Percentiles rank a stretch among this genome's conserved stretches.
Evolutionary conservation across 768 basidiomycete genomes (phyloP).

Genomic region (Galerina sulciceps): DNA sequence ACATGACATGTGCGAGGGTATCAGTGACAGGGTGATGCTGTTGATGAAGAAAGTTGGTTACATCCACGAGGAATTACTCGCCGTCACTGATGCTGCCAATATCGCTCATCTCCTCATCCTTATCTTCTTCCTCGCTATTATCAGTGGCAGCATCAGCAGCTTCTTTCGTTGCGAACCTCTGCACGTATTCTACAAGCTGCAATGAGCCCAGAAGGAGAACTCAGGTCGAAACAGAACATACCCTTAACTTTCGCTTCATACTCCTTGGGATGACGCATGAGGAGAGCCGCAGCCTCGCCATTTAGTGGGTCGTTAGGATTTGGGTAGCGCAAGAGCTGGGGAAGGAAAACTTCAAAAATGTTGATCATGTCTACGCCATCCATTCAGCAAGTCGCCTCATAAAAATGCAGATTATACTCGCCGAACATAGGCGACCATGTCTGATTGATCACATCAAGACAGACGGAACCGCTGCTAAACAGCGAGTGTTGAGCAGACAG

Average conservation of each 20-base stretch:
- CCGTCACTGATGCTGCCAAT: conserved; percentile 82
- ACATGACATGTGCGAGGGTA: conserved; percentile 7
- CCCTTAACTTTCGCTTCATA: conserved; percentile 96
- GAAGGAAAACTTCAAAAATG: conserved; percentile 98
- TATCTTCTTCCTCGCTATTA: conserved; percentile 69
- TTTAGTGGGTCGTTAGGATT: conserved; percentile 98
- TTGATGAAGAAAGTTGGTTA: conserved; percentile 3
- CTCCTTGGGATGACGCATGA: conserved; percentile 97
- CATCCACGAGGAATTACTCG: conserved; percentile 38
- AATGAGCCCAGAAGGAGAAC: not conserved
- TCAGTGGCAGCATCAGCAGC: conserved; percentile 77
- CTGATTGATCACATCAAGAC: conserved; percentile 98
- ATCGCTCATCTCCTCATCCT: conserved; percentile 88
- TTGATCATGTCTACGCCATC: conserved; percentile 89
- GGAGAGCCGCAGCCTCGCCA: conserved; percentile 94
- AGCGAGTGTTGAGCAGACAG: conserved; percentile 2
- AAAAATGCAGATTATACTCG: conserved; percentile 41
- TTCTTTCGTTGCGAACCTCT: conserved; percentile 90
- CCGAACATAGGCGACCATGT: conserved; percentile 99
- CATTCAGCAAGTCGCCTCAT: not conserved
- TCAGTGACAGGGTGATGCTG: not conserved
- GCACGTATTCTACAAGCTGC: conserved; percentile 82
- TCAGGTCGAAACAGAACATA: conserved; percentile 31
- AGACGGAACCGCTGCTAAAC: conserved; percentile 92
- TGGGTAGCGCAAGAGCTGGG: conserved; percentile 95